phyloP scores from a whole-genome alignment of 2,329 filamentous ascomycete species.

The Fusarium sp. region DNA sequence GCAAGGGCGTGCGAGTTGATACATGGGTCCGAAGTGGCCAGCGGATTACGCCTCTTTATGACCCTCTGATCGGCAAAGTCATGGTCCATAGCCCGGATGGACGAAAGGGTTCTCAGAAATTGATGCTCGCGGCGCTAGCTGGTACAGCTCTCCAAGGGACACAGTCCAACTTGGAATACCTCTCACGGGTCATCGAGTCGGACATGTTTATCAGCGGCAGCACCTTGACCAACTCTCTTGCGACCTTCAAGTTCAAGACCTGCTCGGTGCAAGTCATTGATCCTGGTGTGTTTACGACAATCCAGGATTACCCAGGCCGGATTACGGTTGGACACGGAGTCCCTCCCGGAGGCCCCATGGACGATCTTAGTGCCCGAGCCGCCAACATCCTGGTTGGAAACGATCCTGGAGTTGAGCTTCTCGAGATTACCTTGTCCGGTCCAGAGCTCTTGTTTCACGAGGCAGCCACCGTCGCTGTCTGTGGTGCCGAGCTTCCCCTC shows the following conservation, averaged over 20 bases:
- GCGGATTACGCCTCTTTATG: conserved; percentile 67
- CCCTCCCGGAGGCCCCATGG: background rate
- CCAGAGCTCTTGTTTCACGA: background rate
- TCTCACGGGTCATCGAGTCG: background rate
- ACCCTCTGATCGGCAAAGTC: conserved; percentile 68
- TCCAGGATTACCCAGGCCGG: background rate
- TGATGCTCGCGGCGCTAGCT: background rate
- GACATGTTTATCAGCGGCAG: background rate
- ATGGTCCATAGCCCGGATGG: conserved; percentile 60
- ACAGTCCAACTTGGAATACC: background rate
- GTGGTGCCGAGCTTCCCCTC: background rate
- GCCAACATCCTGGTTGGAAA: background rate
- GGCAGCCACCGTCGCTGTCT: background rate
- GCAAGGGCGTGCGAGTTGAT: conserved; percentile 65
- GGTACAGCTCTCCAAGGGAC: background rate
- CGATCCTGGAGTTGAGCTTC: background rate
- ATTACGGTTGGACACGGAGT: background rate
- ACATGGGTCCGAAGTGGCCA: conserved; percentile 72
- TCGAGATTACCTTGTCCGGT: background rate
- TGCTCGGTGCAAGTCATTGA: background rate
- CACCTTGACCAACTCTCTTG: background rate
- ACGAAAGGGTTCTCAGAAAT: background rate
- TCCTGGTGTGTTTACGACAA: background rate
- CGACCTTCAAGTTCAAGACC: background rate
- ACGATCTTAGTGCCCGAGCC: background rate